Conservation (phyloP, 768 basidiomycete genomes). For the Scleroderma citrinum region DNA sequence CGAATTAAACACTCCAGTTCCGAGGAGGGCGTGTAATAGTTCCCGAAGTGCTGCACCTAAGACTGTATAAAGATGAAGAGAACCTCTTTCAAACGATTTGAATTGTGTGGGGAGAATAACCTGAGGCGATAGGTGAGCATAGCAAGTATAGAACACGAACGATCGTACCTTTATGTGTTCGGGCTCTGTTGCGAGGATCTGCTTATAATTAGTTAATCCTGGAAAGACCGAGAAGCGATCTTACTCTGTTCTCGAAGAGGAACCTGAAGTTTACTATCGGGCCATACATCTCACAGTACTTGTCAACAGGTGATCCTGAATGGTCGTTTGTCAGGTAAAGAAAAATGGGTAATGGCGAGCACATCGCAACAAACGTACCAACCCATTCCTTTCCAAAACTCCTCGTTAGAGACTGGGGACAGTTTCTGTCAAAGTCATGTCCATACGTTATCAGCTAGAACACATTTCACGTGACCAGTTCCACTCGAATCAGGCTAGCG, state of each 20-base stretch:
- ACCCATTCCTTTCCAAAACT: too few species aligned
- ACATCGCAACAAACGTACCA: too few species aligned
- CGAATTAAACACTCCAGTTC: constrained; percentile 55
- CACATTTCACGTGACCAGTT: too few species aligned
- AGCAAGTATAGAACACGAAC: not conserved
- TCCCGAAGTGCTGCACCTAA: constrained; percentile 11
- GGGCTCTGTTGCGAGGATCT: constrained; percentile 45
- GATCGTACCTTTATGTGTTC: constrained; percentile 37
- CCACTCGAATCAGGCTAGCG: too few species aligned
- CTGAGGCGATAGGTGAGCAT: constrained; percentile 16
- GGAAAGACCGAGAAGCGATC: constrained; percentile 5
- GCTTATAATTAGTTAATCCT: not conserved
- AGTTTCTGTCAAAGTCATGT: too few species aligned
- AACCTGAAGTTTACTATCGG: constrained; percentile 28
- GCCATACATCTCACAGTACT: constrained; percentile 23
- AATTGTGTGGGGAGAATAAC: constrained; percentile 43
- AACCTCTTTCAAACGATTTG: constrained; percentile 36
- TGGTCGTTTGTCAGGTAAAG: too few species aligned
- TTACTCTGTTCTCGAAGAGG: constrained; percentile 35
- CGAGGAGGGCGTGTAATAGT: constrained; percentile 33
- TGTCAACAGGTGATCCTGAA: constrained; percentile 25
- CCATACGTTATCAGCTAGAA: too few species aligned
- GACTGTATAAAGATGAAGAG: constrained; percentile 15
- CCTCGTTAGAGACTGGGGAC: too few species aligned
- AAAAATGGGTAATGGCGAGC: too few species aligned